Conservation (phyloP, 2,329 filamentous ascomycete genomes). For the Colletotrichum cordylinicola region DNA sequence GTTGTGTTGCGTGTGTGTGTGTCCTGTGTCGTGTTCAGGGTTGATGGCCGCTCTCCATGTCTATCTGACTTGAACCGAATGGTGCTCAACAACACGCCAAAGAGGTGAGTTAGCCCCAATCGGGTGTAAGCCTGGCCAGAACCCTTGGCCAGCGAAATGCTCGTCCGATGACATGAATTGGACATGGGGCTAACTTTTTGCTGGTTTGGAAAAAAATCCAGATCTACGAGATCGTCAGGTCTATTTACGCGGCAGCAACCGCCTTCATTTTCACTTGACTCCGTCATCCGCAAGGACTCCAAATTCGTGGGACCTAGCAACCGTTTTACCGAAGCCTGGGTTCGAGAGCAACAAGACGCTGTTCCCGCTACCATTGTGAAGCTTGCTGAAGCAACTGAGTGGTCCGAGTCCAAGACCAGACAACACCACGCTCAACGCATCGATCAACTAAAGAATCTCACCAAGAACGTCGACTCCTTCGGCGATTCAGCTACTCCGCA, state of each 20-base stretch:
- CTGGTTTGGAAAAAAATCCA: not conserved
- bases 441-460: slow-evolving; percentile 9
- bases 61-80: slow-evolving; percentile 22
- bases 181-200: not conserved
- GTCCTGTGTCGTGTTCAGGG: not conserved
- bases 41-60: slow-evolving; percentile 20
- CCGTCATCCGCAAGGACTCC: slow-evolving; percentile 14
- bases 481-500: not conserved
- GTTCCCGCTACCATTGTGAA: slow-evolving; percentile 18
- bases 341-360: slow-evolving; percentile 16
- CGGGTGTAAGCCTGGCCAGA: not conserved
- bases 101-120: slow-evolving; percentile 16
- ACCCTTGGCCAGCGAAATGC: not conserved
- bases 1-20: not conserved
- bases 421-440: slow-evolving; percentile 15
- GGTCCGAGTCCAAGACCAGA: slow-evolving; percentile 3
- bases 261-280: slow-evolving; percentile 13
- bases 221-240: slow-evolving; percentile 23
- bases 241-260: slow-evolving; percentile 18
- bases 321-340: slow-evolving; percentile 19
- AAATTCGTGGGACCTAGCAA: slow-evolving; percentile 11
- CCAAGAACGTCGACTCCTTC: slow-evolving; percentile 12
- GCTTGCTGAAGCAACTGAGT: slow-evolving; percentile 5
- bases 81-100: slow-evolving; percentile 23
- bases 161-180: not conserved